Percentiles rank a stretch among this genome's conserved stretches.
Evolutionary conservation across 371 early-diverging fungal genomes (phyloP).

Genomic region (Rhizomucor miehei): DNA sequence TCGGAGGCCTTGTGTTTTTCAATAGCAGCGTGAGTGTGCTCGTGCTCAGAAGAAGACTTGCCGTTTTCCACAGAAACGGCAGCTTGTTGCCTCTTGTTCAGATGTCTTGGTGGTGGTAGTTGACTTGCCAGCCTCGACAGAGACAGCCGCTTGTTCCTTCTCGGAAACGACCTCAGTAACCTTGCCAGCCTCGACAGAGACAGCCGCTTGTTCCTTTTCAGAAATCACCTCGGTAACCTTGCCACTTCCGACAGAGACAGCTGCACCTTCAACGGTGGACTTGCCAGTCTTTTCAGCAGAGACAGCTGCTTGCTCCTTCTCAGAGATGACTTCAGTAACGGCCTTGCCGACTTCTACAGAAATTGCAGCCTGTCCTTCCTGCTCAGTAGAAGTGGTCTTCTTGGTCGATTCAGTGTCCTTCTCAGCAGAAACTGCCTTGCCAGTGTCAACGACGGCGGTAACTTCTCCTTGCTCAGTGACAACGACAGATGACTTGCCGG

Average conservation of each 20-base stretch:
- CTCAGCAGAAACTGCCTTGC: neutral
- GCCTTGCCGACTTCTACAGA: slow-evolving; percentile 2
- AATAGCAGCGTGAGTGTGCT: too few species aligned
- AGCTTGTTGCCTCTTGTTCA: neutral
- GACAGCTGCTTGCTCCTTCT: neutral
- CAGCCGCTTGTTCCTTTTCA: neutral
- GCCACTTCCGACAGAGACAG: too few species aligned
- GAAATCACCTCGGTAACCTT: neutral
- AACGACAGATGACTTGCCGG: neutral
- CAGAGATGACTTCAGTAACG: neutral
- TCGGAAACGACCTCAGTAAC: neutral
- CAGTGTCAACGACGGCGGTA: neutral
- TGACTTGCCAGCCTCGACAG: too few species aligned
- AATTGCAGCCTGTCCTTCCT: slow-evolving; percentile 2
- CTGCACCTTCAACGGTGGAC: too few species aligned
- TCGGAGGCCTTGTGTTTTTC: neutral
- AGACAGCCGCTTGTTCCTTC: too few species aligned
- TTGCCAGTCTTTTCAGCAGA: neutral
- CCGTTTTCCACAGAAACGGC: neutral
- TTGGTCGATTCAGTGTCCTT: too few species aligned
- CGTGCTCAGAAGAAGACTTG: neutral
- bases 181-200: too few species aligned
- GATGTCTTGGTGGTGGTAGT: too few species aligned
- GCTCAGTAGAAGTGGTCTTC: neutral
- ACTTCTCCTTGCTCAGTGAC: neutral